Base-by-base conservation (phyloP, 1,284 basidiomycete species). In the Blastosporella zonata region DNA sequence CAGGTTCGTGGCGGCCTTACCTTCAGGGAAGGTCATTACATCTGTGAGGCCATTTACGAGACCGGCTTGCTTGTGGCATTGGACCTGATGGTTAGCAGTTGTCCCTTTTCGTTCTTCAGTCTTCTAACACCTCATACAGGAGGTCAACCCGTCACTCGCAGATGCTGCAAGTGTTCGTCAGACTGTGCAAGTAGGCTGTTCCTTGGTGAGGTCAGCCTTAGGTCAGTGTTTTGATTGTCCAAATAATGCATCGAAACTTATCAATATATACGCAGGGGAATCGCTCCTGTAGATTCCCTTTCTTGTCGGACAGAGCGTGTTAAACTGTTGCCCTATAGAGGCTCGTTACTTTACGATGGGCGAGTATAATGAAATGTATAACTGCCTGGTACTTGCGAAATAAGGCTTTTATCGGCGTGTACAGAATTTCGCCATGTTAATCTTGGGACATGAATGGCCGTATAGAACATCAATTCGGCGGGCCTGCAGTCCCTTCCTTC, bases 1-100 rank as follows among this genome's bases (percentile, higher is more conserved):
- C 55, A 86, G 81, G 90, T 96, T 13, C 89, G 96, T 58, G 97
- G 97, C 9, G 97, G 97, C 10, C 73, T 99, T 53, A 96, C 91
- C 12, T 99, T 99, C 77, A 79, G 97, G 55, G 97, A 99, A 67
- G 97, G 96, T 8, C 90, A 95, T 69, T 97, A 96, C 69, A 97
- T 98, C 62, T 95, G 92, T 64, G 97, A 99, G 70, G 87, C 90
- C 2, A 80, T 99, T 37, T 85, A 86, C 57, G 93, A 98, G 75
- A 99, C 96, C 1, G 95, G 94, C 12, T 79, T 89, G 58, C 79
- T 99, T 20, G 93, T 96, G 18, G 93, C 87, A 0, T 72, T 99
- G 25, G 94, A 97, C 68, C 75, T 97, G 55, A 93, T 97, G 91
- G 91, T 89, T 56, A 46, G 79, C 63, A 33, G 36, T 29, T 41